phyloP scores from a whole-genome alignment of 148 eudicot genomes.

The Rhododendron williamsianum region DNA sequence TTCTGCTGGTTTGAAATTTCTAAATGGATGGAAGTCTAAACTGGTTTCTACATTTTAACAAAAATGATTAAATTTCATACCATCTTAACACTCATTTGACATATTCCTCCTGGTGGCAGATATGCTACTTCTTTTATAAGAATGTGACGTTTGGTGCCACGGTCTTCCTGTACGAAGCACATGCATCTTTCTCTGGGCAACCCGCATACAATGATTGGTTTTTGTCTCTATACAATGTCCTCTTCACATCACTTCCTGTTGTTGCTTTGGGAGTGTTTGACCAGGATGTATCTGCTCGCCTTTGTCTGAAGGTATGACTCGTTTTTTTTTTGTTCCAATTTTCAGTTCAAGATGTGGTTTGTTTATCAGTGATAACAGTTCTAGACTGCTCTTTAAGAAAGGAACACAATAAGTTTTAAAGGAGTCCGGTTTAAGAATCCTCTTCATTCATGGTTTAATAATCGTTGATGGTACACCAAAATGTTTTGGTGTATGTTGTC shows the following conservation, averaged over 20 bases:
- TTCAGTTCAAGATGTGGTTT: neutral
- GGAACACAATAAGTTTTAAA: neutral
- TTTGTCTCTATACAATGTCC: constrained; percentile 74
- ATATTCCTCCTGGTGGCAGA: constrained; percentile 37
- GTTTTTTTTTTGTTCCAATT: neutral
- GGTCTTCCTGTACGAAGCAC: constrained; percentile 74
- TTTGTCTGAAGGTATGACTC: constrained; percentile 75
- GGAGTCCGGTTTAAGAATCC: no score
- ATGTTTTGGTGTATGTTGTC: neutral
- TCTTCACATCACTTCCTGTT: constrained; percentile 89
- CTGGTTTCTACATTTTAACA: neutral
- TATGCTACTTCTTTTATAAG: constrained; percentile 97
- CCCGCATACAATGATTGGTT: constrained; percentile 94
- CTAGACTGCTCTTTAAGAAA: neutral
- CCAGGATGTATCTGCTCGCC: constrained; percentile 84
- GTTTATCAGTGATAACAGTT: neutral
- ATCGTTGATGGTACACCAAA: neutral
- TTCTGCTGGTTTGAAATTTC: neutral
- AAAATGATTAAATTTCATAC: neutral
- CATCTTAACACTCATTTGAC: neutral
- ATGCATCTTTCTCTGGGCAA: constrained; percentile 79
- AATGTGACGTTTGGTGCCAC: constrained; percentile 78
- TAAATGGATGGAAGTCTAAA: neutral
- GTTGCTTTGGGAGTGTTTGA: constrained; percentile 89
- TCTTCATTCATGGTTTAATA: no score